phyloP scores from a whole-genome alignment of 176 grass and related monocot genomes.

The Cymbopogon citratus region DNA sequence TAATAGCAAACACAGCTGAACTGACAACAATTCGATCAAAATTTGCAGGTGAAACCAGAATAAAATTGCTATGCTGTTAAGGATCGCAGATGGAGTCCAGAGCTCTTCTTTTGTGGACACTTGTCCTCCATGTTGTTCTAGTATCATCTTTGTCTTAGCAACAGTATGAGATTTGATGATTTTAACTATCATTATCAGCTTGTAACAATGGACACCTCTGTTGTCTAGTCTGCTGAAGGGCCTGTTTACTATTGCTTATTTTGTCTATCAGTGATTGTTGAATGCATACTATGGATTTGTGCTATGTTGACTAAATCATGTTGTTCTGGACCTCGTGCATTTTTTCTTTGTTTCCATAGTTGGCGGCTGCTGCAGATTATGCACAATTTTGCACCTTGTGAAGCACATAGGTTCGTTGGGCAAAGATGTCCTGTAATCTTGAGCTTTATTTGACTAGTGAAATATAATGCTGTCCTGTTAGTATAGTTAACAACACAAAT shows the following conservation, averaged over 20 bases:
- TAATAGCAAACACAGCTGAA: neutral
- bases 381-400: neutral
- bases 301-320: slow-evolving; percentile 1
- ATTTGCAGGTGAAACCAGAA: slow-evolving; percentile 41
- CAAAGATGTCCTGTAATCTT: too few relatives aligned
- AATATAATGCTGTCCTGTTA: too few relatives aligned
- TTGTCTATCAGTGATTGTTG: neutral
- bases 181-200: slow-evolving; percentile 4
- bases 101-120: neutral
- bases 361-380: too few relatives aligned
- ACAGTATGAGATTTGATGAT: neutral
- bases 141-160: slow-evolving; percentile 11
- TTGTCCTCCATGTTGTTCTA: slow-evolving; percentile 5
- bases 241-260: neutral
- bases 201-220: slow-evolving; percentile 3
- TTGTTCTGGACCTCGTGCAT: neutral
- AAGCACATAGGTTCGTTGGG: neutral
- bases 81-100: neutral
- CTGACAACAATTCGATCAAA: neutral
- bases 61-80: slow-evolving; percentile 10
- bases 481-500: too few relatives aligned
- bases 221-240: neutral
- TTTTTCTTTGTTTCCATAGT: neutral
- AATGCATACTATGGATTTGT: slow-evolving; percentile 12
- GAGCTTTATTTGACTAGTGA: too few relatives aligned